Evolutionary conservation across 768 basidiomycete species (phyloP), one percentile per base, ranked within the genome.

Genomic region (Rhodotorula taiwanensis): DNA sequence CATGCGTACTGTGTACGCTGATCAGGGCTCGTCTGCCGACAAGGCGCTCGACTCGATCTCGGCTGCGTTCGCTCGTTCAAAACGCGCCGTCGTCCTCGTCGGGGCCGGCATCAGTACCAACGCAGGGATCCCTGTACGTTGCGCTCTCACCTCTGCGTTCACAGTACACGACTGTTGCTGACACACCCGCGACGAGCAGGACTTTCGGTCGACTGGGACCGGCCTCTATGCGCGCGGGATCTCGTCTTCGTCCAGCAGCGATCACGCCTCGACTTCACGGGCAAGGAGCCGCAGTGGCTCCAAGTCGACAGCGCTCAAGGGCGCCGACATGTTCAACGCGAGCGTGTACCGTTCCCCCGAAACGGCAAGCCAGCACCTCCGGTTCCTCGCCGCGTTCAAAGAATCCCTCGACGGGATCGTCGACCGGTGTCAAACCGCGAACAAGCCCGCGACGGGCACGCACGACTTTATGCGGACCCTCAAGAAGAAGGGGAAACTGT

Each of bases 91-190:
- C 25, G 83, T 94, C 14, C 86, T 97, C 67, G 89, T 89, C 41
- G 94, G 94, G 28, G 94, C 94, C 7, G 94, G 94, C 55, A 93
- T 98, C 66, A 94, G 91, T 28, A 97, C 92, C 77, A 90, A 89
- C 28, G 89, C 86, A 74, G 94, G 94, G 58, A 95, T 99, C 74
- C 94, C 93, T 15, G 94, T 97, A 72, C 69, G 89, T 80, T 18
- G 11, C 39, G 39, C 11, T 18, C 39, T 18, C 18, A 18, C 10
- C 11, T 10, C 39, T 18, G 39, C 11, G 39, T 18, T 10, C 39
- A 18, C n/a, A 41, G 39, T 2, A 47, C 3, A 4, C 3, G 27
- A 5, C 36, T 16, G 2, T 1, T 11, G 27, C 60, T 58, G 27
- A 51, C 51, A 1, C 20, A 4, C 6, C 39, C 6, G 15, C 5